A percentile compares a stretch with the other conserved stretches of the same genome.
These are phyloP conservation scores for Chlorella sp. DNA, from an alignment of 139 green algal genomes.

Conservation along the genomic window DNA sequence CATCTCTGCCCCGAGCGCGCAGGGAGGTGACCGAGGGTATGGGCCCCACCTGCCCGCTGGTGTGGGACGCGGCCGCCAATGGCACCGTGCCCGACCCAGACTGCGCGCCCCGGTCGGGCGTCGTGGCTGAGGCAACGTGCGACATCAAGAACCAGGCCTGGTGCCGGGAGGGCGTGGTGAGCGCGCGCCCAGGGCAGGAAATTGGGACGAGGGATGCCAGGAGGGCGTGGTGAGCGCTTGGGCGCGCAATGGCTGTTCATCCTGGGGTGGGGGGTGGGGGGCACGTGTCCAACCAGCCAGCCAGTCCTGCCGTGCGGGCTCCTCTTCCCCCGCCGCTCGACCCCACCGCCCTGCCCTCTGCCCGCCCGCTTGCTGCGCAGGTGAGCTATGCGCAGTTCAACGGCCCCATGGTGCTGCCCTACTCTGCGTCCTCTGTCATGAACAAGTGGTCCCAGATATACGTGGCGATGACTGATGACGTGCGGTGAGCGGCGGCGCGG, in stretches of 20 bases:
- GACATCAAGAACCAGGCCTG: constrained; percentile 18
- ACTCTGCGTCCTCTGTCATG: constrained; percentile 23
- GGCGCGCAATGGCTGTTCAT: too few species aligned
- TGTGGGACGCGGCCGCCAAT: constrained; percentile 11
- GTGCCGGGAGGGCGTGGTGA: too few species aligned
- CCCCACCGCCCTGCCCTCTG: too few species aligned
- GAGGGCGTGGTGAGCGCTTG: too few species aligned
- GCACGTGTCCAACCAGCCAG: too few species aligned
- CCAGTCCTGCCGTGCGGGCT: too few species aligned
- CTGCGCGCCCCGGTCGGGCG: constrained; percentile 4
- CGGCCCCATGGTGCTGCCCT: constrained; percentile 37
- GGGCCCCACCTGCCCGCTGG: constrained; percentile 10
- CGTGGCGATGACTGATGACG: constrained; percentile 31
- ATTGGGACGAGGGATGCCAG: too few species aligned
- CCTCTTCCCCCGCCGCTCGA: too few species aligned
- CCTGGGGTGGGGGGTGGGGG: too few species aligned
- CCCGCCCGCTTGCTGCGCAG: neutral
- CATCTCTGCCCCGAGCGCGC: too few species aligned
- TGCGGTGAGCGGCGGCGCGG: neutral
- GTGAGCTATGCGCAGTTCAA: constrained; percentile 18
- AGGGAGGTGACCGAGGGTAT: constrained; percentile 34
- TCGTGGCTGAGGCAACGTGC: constrained; percentile 14
- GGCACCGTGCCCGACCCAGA: neutral
- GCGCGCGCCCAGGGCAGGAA: too few species aligned
- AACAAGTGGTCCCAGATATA: constrained; percentile 48